Evolutionary conservation across 495 filamentous ascomycete species (phyloP).

Genomic region (Tuber magnatum): DNA sequence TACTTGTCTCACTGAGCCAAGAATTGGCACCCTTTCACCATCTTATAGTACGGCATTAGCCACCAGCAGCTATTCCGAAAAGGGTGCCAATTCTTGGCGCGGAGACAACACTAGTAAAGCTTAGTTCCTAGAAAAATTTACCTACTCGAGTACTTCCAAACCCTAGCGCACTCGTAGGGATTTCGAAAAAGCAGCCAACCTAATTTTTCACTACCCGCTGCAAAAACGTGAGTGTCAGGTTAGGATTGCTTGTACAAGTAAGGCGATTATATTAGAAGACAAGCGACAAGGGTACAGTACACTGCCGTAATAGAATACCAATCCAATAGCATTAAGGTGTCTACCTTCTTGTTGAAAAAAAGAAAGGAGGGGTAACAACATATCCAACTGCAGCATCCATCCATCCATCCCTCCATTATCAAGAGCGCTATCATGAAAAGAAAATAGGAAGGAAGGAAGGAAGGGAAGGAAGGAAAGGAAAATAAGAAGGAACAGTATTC

Average conservation of each 20-base stretch:
- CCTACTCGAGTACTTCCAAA: not conserved
- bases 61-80: not conserved
- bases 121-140: too few species aligned
- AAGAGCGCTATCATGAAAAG: slow-evolving; percentile 2
- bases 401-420: slow-evolving; percentile 4
- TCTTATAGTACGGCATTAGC: not conserved
- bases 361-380: not conserved
- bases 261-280: not conserved
- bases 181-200: not conserved
- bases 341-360: not conserved
- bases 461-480: not conserved
- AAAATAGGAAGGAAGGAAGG: not conserved
- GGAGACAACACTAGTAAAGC: not conserved
- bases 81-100: not conserved
- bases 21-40: not conserved
- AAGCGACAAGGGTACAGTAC: too few species aligned
- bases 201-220: not conserved
- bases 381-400: slow-evolving; percentile 2
- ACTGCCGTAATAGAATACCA: not conserved
- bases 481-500: not conserved
- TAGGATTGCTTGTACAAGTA: not conserved
- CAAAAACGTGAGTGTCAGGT: not conserved
- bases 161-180: too few species aligned
- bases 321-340: not conserved
- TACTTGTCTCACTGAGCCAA: not conserved